These are phyloP conservation scores for Chernovozyma aurita DNA, from an alignment of 1,139 yeast species.

Conservation along the genomic window DNA sequence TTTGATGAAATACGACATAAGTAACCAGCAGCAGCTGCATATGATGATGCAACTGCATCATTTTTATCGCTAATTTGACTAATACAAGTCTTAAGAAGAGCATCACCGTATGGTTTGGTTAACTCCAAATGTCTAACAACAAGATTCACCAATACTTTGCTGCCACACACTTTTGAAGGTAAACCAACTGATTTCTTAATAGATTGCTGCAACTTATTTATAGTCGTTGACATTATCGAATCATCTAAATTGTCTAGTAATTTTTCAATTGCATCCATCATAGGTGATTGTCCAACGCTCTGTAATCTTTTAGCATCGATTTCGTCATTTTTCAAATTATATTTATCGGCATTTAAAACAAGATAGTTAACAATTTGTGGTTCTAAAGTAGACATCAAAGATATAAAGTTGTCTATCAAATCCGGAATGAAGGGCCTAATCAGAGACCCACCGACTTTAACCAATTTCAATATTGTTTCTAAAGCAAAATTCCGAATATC, in stretches of 20 bases:
- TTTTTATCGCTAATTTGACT: conserved; percentile 67
- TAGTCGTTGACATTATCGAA: conserved; percentile 46
- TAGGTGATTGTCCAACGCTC: conserved; percentile 75
- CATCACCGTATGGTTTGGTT: conserved; percentile 58
- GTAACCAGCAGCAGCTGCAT: conserved; percentile 79
- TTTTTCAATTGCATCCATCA: conserved; percentile 82
- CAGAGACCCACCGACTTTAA: conserved; percentile 56
- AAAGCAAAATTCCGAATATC: conserved; percentile 78
- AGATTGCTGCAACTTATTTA: conserved; percentile 43
- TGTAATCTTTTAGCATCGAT: conserved; percentile 77
- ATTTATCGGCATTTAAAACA: conserved; percentile 84
- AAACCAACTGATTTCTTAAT: conserved; percentile 76
- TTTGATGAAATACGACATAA: conserved; percentile 59
- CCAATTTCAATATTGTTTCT: conserved; percentile 64
- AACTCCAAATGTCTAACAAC: conserved; percentile 54
- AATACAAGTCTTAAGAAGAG: conserved; percentile 52
- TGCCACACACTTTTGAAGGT: conserved; percentile 87
- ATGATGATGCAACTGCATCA: conserved; percentile 68
- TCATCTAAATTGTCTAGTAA: conserved; percentile 58
- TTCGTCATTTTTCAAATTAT: conserved; percentile 64
- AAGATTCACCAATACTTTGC: conserved; percentile 67
- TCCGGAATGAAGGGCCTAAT: conserved; percentile 67
- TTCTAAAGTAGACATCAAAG: conserved; percentile 79
- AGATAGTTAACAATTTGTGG: conserved; percentile 88
- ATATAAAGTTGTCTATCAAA: conserved; percentile 64